These are phyloP conservation scores for Mycena pura DNA, from an alignment of 768 basidiomycete genomes.

Conservation along the genomic window DNA sequence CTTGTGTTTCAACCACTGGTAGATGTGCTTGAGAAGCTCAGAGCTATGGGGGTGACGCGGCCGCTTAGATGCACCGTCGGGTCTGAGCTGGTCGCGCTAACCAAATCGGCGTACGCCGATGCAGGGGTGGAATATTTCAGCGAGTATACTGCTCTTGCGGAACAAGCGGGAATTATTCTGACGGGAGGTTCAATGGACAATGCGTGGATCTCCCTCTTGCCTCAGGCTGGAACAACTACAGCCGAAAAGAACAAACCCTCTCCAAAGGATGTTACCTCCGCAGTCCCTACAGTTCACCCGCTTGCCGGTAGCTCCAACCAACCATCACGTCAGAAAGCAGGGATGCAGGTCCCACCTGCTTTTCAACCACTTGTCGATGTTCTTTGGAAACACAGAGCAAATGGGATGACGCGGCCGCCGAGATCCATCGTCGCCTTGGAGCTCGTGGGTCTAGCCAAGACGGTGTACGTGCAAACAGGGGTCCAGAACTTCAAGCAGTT, in stretches of 20 bases:
- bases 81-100: constrained; percentile 7
- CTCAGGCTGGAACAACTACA: too few relatives aligned
- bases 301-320: too few relatives aligned
- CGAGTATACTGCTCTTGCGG: constrained; percentile 40
- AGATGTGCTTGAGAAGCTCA: constrained; percentile 2
- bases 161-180: constrained; percentile 35
- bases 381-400: constrained; percentile 38
- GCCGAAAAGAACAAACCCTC: too few relatives aligned
- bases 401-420: constrained; percentile 40
- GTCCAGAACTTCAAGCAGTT: constrained; percentile 51
- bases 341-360: constrained; percentile 28
- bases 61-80: constrained; percentile 15
- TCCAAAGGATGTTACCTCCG: too few relatives aligned
- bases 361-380: constrained; percentile 44
- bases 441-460: constrained; percentile 35
- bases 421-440: constrained; percentile 46
- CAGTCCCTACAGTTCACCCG: too few relatives aligned
- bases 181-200: constrained; percentile 25
- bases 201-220: constrained; percentile 26
- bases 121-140: constrained; percentile 41
- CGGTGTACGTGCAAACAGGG: constrained; percentile 46
- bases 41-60: constrained; percentile 1
- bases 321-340: too few relatives aligned
- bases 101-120: constrained; percentile 32
- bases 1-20: background rate